Conservation (phyloP, 2,329 filamentous ascomycete genomes). For the Penicillium sp. region DNA sequence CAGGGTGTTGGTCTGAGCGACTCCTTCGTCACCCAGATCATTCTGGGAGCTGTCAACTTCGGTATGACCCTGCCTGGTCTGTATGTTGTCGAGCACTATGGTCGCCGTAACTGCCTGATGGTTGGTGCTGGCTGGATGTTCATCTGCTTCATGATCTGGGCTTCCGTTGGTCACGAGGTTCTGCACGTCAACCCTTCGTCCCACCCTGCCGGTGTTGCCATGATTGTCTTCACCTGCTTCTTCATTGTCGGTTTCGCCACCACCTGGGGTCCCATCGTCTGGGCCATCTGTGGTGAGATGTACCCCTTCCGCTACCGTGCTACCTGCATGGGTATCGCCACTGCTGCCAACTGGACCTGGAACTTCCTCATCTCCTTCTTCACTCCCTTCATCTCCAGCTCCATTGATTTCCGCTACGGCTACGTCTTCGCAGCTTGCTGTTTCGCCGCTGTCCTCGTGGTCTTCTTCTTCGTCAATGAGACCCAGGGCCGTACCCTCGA, state of each 20-base stretch:
- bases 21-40: slow-evolving; percentile 69
- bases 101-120: slow-evolving; percentile 70
- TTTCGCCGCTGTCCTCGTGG: slow-evolving; percentile 64
- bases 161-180: slow-evolving; percentile 58
- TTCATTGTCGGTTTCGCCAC: slow-evolving; percentile 74
- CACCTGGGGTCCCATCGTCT: slow-evolving; percentile 69
- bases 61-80: slow-evolving; percentile 68
- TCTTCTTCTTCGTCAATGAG: slow-evolving; percentile 80
- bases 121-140: slow-evolving; percentile 71
- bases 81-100: slow-evolving; percentile 71
- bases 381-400: slow-evolving; percentile 74
- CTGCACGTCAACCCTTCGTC: slow-evolving; percentile 44
- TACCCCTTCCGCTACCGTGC: slow-evolving; percentile 61
- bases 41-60: slow-evolving; percentile 71
- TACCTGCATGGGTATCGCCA: slow-evolving; percentile 77
- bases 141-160: slow-evolving; percentile 65
- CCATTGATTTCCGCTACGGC: slow-evolving; percentile 76
- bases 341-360: slow-evolving; percentile 77
- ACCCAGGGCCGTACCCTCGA: slow-evolving; percentile 74
- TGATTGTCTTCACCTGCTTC: slow-evolving; percentile 74
- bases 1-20: slow-evolving; percentile 67
- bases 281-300: slow-evolving; percentile 51
- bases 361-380: slow-evolving; percentile 80
- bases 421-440: slow-evolving; percentile 79
- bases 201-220: slow-evolving; percentile 63